These are phyloP conservation scores for Hanseniaspora sp. DNA, from an alignment of 1,139 yeast genomes.

Conservation along the genomic window DNA sequence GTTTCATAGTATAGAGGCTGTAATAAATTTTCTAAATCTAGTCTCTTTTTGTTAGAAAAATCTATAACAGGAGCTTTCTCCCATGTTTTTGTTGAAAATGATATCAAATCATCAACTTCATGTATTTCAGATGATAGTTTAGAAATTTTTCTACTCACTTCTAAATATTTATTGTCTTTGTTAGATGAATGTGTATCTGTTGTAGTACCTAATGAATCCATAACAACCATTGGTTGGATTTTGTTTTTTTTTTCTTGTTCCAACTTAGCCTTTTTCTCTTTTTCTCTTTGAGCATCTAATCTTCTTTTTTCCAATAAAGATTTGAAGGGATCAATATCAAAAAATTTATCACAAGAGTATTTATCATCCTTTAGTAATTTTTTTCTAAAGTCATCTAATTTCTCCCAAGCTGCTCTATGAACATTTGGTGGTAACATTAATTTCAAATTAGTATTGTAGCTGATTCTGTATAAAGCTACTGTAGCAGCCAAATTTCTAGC, in stretches of 20 bases:
- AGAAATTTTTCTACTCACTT: slow-evolving; percentile 10
- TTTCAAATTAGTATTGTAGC: slow-evolving; percentile 69
- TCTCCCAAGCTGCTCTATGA: slow-evolving; percentile 69
- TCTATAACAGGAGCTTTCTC: slow-evolving; percentile 44
- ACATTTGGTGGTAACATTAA: slow-evolving; percentile 70
- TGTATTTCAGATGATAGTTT: slow-evolving; percentile 16
- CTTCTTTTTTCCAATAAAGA: slow-evolving; percentile 48
- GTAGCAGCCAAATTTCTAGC: slow-evolving; percentile 90
- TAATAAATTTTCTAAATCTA: slow-evolving; percentile 37
- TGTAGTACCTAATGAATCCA: slow-evolving; percentile 22
- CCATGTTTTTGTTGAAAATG: slow-evolving; percentile 56
- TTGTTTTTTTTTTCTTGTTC: slow-evolving; percentile 29
- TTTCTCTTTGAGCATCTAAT: slow-evolving; percentile 33
- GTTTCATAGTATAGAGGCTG: slow-evolving; percentile 15
- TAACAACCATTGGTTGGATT: slow-evolving; percentile 33
- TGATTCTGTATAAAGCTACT: slow-evolving; percentile 66
- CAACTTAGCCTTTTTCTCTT: slow-evolving; percentile 35
- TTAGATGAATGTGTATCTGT: slow-evolving; percentile 14
- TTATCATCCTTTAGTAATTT: slow-evolving; percentile 34
- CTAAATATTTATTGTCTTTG: slow-evolving; percentile 2
- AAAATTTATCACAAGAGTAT: slow-evolving; percentile 40
- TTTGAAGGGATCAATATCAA: slow-evolving; percentile 61
- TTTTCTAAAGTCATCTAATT: slow-evolving; percentile 50
- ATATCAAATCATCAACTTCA: slow-evolving; percentile 18
- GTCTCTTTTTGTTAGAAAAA: slow-evolving; percentile 34